phyloP scores from a whole-genome alignment of 192 early-diverging fungal genomes.

The Coemansia sp. region DNA sequence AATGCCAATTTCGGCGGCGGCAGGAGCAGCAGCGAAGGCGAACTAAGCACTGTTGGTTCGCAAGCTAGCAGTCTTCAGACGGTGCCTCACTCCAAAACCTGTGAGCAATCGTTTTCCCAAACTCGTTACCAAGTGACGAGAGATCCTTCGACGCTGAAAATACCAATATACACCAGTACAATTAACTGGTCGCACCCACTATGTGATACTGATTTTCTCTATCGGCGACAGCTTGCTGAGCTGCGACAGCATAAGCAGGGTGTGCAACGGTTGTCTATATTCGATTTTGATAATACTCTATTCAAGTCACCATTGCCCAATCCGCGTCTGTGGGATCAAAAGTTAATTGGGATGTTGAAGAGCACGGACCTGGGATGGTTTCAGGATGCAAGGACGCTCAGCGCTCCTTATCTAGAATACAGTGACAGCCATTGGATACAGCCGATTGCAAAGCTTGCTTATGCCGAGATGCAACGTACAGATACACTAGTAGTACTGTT shows the following conservation, averaged over 20 bases:
- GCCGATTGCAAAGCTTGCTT: conserved; percentile 17
- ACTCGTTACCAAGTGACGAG: conserved; percentile 1
- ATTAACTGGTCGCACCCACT: conserved; percentile 41
- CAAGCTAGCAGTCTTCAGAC: not conserved
- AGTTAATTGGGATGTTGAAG: conserved; percentile 55
- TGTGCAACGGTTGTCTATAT: conserved; percentile 46
- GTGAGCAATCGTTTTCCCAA: not conserved
- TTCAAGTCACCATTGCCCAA: conserved; percentile 64
- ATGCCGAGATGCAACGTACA: conserved; percentile 11
- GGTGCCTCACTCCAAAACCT: not conserved
- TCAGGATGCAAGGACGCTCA: conserved; percentile 59
- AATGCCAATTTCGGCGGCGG: not conserved
- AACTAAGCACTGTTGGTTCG: not conserved
- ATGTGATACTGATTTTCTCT: conserved; percentile 37
- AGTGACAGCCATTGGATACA: conserved; percentile 33
- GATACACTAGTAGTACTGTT: conserved; percentile 44
- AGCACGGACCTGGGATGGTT: conserved; percentile 63
- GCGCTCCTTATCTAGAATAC: conserved; percentile 44
- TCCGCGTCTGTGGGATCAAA: conserved; percentile 58
- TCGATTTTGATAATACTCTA: conserved; percentile 70
- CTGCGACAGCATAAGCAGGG: conserved; percentile 30
- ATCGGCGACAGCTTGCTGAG: conserved; percentile 37
- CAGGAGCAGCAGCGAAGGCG: not conserved
- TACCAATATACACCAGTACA: conserved; percentile 34
- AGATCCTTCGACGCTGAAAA: not conserved